Evolutionary conservation across 2,329 filamentous ascomycete genomes (phyloP).

Genomic region (Xylaria sp.): DNA sequence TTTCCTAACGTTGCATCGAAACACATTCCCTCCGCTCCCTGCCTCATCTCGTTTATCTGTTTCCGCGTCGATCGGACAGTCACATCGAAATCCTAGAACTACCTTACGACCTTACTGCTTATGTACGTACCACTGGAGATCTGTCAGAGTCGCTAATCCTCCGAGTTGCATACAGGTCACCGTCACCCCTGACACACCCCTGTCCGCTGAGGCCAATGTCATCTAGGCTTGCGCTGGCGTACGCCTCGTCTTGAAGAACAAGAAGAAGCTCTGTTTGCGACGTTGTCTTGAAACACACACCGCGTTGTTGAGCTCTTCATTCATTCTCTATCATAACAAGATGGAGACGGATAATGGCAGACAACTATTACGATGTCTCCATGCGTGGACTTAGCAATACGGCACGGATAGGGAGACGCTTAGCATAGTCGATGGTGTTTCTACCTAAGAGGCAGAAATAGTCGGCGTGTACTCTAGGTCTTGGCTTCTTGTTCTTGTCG

Average conservation of each 20-base stretch:
- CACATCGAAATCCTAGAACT: background rate
- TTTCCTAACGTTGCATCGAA: background rate
- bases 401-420: background rate
- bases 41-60: background rate
- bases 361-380: background rate
- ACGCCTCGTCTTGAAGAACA: background rate
- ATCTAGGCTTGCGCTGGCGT: constrained; percentile 37
- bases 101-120: background rate
- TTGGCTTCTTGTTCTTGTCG: background rate
- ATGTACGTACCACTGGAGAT: background rate
- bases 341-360: background rate
- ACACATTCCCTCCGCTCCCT: background rate
- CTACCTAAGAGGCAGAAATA: background rate
- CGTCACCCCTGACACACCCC: constrained; percentile 38
- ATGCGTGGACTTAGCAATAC: background rate
- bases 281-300: background rate
- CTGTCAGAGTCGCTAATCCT: constrained; percentile 21
- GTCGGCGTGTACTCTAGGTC: constrained; percentile 21
- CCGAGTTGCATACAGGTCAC: constrained; percentile 25
- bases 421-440: background rate
- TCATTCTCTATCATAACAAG: background rate
- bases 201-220: constrained; percentile 39
- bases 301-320: background rate
- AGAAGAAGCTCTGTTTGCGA: background rate
- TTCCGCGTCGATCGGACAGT: background rate